A percentile compares a stretch with the other conserved stretches of the same genome.
Evolutionary conservation across 2,329 filamentous ascomycete genomes (phyloP).

Genomic region (Pseudogymnoascus sp.): DNA sequence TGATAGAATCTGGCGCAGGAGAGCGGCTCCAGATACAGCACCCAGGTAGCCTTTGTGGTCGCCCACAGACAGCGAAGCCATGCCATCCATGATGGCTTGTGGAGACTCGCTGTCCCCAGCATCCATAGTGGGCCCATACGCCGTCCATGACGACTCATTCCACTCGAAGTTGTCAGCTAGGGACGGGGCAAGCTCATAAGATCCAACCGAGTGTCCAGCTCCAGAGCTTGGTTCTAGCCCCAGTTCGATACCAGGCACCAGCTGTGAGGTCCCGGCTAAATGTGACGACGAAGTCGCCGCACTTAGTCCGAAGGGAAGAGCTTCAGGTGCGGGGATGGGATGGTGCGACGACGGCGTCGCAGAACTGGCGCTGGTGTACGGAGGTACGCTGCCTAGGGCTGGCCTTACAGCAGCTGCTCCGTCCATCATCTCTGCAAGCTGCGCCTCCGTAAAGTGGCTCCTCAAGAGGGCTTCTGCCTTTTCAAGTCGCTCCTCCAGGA

Average conservation of each 20-base stretch:
- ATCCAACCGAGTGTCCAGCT: not conserved
- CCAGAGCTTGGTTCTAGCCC: not conserved
- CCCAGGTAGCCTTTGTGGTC: conserved; percentile 16
- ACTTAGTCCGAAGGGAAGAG: not conserved
- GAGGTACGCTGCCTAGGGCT: not conserved
- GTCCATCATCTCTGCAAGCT: conserved; percentile 7
- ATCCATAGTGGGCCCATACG: not conserved
- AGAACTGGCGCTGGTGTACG: not conserved
- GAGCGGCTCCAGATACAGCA: conserved; percentile 14
- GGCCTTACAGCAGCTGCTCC: not conserved
- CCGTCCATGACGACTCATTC: conserved; percentile 6
- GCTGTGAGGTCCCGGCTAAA: not conserved
- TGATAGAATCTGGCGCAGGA: conserved; percentile 12
- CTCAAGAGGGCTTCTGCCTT: conserved; percentile 8
- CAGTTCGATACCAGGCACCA: not conserved
- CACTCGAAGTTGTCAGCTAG: conserved; percentile 5
- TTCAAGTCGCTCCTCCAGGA: conserved; percentile 8
- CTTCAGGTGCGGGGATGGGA: not conserved
- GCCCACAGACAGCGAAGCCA: conserved; percentile 16
- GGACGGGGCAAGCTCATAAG: conserved; percentile 7
- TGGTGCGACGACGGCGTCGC: not conserved
- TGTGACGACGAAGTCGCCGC: not conserved
- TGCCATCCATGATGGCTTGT: conserved; percentile 14
- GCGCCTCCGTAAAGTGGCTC: conserved; percentile 6
- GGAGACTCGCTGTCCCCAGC: not conserved